Base-by-base conservation (phyloP, 768 basidiomycete species). In the Boletus insuetus region DNA sequence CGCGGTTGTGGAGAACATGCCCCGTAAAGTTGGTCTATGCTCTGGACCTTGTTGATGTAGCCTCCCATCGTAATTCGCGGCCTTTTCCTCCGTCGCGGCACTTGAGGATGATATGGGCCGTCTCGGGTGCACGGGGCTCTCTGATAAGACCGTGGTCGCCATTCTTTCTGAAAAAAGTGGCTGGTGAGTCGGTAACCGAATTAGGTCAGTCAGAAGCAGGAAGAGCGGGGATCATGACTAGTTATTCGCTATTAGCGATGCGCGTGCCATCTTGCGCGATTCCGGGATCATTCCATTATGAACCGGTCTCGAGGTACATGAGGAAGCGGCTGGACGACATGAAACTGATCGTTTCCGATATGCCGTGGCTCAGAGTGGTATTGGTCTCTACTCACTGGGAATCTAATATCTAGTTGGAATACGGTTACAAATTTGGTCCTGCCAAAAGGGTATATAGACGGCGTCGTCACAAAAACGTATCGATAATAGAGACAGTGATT, bases 401-500 rank as follows among this genome's bases (percentile, higher is more conserved):
- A 4, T 62, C 51, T 49, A 44, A 17, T 46, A 43, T 67, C 59
- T 57, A 55, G 49, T 56, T 47, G 44, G 39, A 49, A 39, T 62
- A 57, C 39, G 37, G 29, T 48, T 58, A 67, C 62, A 67, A 44
- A 37, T 51, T 61, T 69, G 69, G 69, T 56, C 69, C 68, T 59
- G 69, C 68, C 69, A 61, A 58, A 55, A 57, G 60, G 65, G 68
- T 68, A 69, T 66, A 56, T 51, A 47, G 63, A 49, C 53, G 40
- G 22, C 42, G 45, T 43, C 43, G 22, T 61, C 56, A 20, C 53
- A 38, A 66, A 58, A 58, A 57, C 52, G 42, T 41, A 53, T 45
- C 54, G 20, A 42, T 41, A 52, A 50, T 24, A 47, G 37, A 45
- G 34, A 68, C 56, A 56, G 35, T 32, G 29, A 41, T 39, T 38